Conservation (phyloP, 164 flowering plant species). For the Magnolia officinalis region DNA sequence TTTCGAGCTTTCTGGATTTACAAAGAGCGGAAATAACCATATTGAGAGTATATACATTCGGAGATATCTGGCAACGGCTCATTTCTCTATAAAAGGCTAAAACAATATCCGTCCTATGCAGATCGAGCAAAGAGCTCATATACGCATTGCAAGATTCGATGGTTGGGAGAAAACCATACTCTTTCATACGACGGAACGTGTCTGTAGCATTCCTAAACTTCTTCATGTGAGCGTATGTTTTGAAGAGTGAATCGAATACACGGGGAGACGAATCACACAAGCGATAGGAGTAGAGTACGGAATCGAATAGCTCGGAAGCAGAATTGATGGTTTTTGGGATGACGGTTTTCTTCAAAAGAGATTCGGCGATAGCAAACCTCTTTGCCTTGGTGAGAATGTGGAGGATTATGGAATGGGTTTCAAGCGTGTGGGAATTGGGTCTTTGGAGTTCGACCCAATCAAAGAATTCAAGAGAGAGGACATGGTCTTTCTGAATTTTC, state of each 20-base stretch:
- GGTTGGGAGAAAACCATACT: conserved; percentile 76
- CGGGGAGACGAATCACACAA: conserved; percentile 73
- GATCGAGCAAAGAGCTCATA: conserved; percentile 55
- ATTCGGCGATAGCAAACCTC: conserved; percentile 66
- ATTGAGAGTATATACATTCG: conserved; percentile 71
- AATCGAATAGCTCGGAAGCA: conserved; percentile 54
- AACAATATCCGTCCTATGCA: conserved; percentile 52
- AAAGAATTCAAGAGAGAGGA: conserved; percentile 75
- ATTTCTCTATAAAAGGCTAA: conserved; percentile 64
- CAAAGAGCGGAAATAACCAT: conserved; percentile 66
- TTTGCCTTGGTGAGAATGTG: conserved; percentile 68
- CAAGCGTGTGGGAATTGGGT: conserved; percentile 46
- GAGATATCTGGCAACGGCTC: conserved; percentile 51
- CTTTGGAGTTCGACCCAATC: conserved; percentile 52
- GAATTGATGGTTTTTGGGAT: conserved; percentile 33
- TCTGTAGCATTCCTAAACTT: conserved; percentile 70
- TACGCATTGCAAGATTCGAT: conserved; percentile 79
- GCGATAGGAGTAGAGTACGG: conserved; percentile 57
- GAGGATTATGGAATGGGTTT: conserved; percentile 55
- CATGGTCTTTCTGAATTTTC: conserved; percentile 59
- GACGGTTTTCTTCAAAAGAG: conserved; percentile 41
- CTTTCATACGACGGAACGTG: conserved; percentile 63
- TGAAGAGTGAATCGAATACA: conserved; percentile 74
- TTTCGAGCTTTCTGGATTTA: conserved; percentile 57
- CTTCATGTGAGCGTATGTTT: conserved; percentile 71